Base-by-base conservation (phyloP, 495 filamentous ascomycete species). In the Sabuloglossum arenarium region DNA sequence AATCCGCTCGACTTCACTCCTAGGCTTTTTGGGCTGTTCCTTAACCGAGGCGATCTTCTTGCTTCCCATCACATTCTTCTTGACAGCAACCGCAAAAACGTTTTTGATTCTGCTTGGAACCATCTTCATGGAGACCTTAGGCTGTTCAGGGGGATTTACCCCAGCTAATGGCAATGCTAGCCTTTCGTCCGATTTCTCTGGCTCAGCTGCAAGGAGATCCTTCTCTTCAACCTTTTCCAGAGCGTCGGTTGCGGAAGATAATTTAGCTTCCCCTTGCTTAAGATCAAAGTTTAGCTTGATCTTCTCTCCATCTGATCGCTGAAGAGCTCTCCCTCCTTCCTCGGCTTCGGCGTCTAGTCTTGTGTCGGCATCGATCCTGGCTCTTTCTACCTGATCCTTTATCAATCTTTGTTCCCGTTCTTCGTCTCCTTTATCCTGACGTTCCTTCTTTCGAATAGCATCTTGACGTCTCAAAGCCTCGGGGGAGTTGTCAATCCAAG, bases 401-500 rank as follows among this genome's bases (percentile, higher is more conserved):
- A 99, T 82, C 65, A 84, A 63, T 62, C 70, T 76, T 68, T 88
- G 82, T 67, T 97, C 91, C 55, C 86, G 67, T 64, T 93, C 84
- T 66, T 95, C 93, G 61, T 94, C 88, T 0, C 86, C 89, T 61
- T 81, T 84, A 61, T 95, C 87, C 67, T 83, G 78, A 59, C 82
- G 71, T 65, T 97, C 88, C 68, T 86, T 88, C 67, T 81, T 80
- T 63, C 84, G 68, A 34, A 94, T 72, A 24, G 84, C 86, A 58
- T 96, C 89, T 47, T 83, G 75, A 53, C 87, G 71, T 62, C 77
- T 72, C 64, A 97, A 69, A 0, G 87, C 85, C 53, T 94, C 89
- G 0, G 88, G 86, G 30, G 77, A 82, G 61, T 89, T 85, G 68
- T 99, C 90, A 30, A 96, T 79, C 86, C 89, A 99, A 5, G 80